Base-by-base conservation (phyloP, 257 asterid species). In the Solanum chiquidenum region DNA sequence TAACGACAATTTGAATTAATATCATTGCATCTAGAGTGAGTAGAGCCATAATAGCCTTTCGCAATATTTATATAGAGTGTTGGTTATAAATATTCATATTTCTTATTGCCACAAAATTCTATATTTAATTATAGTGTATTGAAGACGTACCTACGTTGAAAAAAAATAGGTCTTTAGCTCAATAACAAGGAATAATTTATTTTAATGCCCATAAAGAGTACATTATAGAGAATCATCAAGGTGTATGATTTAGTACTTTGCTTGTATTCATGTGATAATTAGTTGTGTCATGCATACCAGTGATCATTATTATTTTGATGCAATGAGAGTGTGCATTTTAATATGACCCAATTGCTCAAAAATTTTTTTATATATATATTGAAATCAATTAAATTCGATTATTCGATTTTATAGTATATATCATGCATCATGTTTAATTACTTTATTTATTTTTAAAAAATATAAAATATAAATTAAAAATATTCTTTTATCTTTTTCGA, bases 181-280 rank as follows among this genome's bases (percentile, higher is more conserved):
- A 69, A 69, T 68, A 68, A 6, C 9, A 31, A 14, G n/a, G 40
- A 73, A 34, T 34, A 20, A 31, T 14, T 72, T 73, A 34, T 76
- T 25, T 7, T 38, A 77, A 14, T 40, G 2, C 62, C 84, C 29
- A 77, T 5, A 77, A 27, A 12, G 46, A 79, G 5, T 9, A 42
- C 14, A 27, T 25, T 79, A 79, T 79, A 49, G 69, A 46, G 66
- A 46, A 82, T 82, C 42, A 82, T 49, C 4, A 23, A 82, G 69
- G 69, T 82, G 86, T 82, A 46, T 49, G 66, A 80, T 80, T 80
- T 46, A 80, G 85, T 80, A 80, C 85, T 80, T 80, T 27, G 66
- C 27, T 79, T 79, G 27, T 31, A 27, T 80, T 80, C 35, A 80
- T 82, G 69, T 49, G 11, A 82, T 82, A 49, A 82, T 49, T 49